Conservation (phyloP, 805 yeast genomes). For the Naumovozyma castellii region DNA sequence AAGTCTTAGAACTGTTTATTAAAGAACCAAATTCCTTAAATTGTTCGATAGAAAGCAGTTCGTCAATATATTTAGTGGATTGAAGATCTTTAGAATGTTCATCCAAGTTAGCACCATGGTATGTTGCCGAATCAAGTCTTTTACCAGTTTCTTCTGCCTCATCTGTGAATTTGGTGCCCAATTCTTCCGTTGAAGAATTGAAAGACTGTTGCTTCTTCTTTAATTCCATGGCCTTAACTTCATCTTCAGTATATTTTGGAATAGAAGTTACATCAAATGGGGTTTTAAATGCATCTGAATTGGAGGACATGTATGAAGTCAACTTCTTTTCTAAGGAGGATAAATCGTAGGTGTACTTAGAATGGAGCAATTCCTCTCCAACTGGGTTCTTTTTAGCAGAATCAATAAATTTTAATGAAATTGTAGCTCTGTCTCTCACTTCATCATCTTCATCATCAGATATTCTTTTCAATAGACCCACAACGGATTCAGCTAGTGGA, state of each 20-base stretch:
- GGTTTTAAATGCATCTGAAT: conserved; percentile 32
- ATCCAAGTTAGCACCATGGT: conserved; percentile 21
- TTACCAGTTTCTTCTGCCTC: conserved; percentile 14
- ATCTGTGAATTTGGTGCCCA: conserved; percentile 16
- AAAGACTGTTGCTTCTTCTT: conserved; percentile 38
- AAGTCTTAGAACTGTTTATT: conserved; percentile 55
- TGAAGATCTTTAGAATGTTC: conserved; percentile 31
- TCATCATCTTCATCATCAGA: conserved; percentile 88
- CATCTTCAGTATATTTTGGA: conserved; percentile 59
- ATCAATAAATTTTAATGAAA: conserved; percentile 61
- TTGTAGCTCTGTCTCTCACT: conserved; percentile 93
- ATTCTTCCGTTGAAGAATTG: conserved; percentile 18
- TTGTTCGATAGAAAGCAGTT: conserved; percentile 62
- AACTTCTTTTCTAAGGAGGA: conserved; percentile 71
- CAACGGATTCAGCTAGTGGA: conserved; percentile 56
- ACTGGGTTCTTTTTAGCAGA: conserved; percentile 30
- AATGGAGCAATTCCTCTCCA: conserved; percentile 46
- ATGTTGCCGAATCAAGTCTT: conserved; percentile 18
- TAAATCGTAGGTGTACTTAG: conserved; percentile 62
- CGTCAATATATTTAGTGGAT: conserved; percentile 62
- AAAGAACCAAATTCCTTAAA: conserved; percentile 64
- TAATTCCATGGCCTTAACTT: conserved; percentile 54
- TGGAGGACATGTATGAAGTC: conserved; percentile 48
- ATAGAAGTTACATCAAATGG: conserved; percentile 67
- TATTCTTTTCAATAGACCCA: conserved; percentile 70